Percentiles rank a stretch among this genome's conserved stretches.
phyloP scores from a whole-genome alignment of 2,329 filamentous ascomycete genomes.

The Lanzia echinophila region DNA sequence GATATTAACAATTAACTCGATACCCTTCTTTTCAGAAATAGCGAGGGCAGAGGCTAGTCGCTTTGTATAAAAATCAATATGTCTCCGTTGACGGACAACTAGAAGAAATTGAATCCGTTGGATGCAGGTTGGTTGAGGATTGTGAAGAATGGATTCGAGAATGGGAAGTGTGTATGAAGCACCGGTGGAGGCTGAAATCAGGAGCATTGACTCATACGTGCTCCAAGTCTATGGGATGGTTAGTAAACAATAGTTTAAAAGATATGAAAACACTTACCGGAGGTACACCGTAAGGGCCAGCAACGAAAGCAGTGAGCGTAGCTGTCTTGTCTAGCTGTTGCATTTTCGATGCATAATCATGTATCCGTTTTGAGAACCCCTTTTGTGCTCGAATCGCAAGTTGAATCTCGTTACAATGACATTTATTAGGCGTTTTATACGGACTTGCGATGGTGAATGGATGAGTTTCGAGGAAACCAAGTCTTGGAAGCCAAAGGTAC shows the following conservation, averaged over 20 bases:
- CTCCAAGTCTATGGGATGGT: slow-evolving; percentile 38
- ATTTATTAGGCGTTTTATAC: slow-evolving; percentile 39
- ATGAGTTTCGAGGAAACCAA: slow-evolving; percentile 50
- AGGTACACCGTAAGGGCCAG: slow-evolving; percentile 50
- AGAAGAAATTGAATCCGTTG: slow-evolving; percentile 48
- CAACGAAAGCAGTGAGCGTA: slow-evolving; percentile 41
- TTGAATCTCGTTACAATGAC: slow-evolving; percentile 47
- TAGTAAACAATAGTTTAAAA: not conserved
- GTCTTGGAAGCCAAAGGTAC: slow-evolving; percentile 52
- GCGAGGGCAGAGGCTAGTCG: slow-evolving; percentile 42
- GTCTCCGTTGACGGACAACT: slow-evolving; percentile 44
- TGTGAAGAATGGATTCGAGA: slow-evolving; percentile 46
- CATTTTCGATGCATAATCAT: slow-evolving; percentile 38
- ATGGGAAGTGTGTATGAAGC: slow-evolving; percentile 55
- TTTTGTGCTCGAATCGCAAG: slow-evolving; percentile 49
- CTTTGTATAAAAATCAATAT: slow-evolving; percentile 49
- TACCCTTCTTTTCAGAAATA: slow-evolving; percentile 37
- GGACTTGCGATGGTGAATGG: slow-evolving; percentile 55
- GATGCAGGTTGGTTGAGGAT: slow-evolving; percentile 39
- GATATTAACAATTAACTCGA: slow-evolving; percentile 46
- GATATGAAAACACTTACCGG: slow-evolving; percentile 27
- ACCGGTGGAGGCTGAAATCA: slow-evolving; percentile 57
- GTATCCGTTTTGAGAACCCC: slow-evolving; percentile 51
- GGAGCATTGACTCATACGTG: slow-evolving; percentile 51
- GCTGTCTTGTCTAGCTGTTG: slow-evolving; percentile 24